Conservation (phyloP, 2,329 filamentous ascomycete genomes). For the Samsoniella hepiali region DNA sequence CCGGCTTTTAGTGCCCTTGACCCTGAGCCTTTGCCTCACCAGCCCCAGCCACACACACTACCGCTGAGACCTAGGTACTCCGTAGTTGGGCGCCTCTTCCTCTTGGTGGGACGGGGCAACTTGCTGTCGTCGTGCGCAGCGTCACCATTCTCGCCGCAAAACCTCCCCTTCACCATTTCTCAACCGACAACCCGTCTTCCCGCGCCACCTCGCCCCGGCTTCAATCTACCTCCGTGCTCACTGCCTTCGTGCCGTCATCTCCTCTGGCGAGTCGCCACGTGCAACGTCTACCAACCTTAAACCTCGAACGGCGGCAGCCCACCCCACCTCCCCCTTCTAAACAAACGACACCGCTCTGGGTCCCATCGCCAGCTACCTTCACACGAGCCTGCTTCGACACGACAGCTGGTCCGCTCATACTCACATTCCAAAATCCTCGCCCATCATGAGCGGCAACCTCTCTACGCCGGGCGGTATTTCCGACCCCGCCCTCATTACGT, state of each 20-base stretch:
- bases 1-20: not conserved
- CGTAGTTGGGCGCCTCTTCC: conserved; percentile 12
- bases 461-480: conserved; percentile 57
- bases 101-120: conserved; percentile 16
- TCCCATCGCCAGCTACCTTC: conserved; percentile 8
- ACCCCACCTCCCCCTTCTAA: conserved; percentile 16
- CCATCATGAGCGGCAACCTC: conserved; percentile 36
- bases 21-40: not conserved
- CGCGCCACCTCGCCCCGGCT: not conserved
- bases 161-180: conserved; percentile 9
- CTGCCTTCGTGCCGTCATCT: not conserved
- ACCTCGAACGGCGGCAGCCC: conserved; percentile 10
- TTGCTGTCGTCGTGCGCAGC: conserved; percentile 14
- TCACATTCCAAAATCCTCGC: not conserved
- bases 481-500: conserved; percentile 66
- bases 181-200: not conserved
- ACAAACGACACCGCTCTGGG: conserved; percentile 18
- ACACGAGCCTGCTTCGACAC: conserved; percentile 5
- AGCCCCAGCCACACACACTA: conserved; percentile 9
- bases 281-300: not conserved
- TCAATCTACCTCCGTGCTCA: not conserved
- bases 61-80: not conserved
- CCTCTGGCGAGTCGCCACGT: not conserved
- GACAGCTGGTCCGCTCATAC: conserved; percentile 13
- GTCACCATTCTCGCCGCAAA: conserved; percentile 15